Evolutionary conservation across 108 stramenopile species (phyloP), one percentile per base, ranked within the genome.

Genomic region (Conticribra guillardii): DNA sequence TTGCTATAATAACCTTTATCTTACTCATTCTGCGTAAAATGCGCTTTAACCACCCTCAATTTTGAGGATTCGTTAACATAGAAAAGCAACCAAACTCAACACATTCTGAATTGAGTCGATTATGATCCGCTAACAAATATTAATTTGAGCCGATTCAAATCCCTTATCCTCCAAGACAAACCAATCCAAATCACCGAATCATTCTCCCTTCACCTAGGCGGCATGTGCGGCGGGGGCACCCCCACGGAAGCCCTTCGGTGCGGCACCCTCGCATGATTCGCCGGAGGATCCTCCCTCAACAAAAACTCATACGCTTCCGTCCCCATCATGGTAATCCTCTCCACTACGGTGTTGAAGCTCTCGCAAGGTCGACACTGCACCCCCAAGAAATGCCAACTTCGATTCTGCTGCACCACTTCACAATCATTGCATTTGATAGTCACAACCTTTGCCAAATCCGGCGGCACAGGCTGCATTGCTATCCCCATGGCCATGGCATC

Each of bases 371-470:
- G 67, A 69, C 89, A 91, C 62, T 84, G 82, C 18, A 91, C 86
- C 47, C 93, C 89, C 58, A 89, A 61, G 61, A 90, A 94, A 68
- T 94, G 93, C 93, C 93, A 94, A 15, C 81, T 69, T 23, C 89
- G 69, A 61, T 84, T 84, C 52, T 75, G 73, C 27, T 88, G 80
- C 19, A 61, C 60, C 31, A 67, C 64, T 51, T 90, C 90, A 55
- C 93, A 94, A 73, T 94, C 93, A 59, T 87, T 94, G 63, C 93
- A 94, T 17, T 78, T 85, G 49, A 94, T 89, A 48, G 84, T 87
- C 0, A 91, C 93, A 14, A 89, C 90, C 56, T 89, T 87, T 22
- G 87, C 82, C 64, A 91, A 48, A 62, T 94, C 90, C 1, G 90
- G 87, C 11, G 93, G 93, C 0, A 94, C 86, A 0, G 88, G 87